A percentile compares a stretch with the other conserved stretches of the same genome.
Conservation (phyloP, 768 basidiomycete species). For the Steccherinum ochraceum region DNA sequence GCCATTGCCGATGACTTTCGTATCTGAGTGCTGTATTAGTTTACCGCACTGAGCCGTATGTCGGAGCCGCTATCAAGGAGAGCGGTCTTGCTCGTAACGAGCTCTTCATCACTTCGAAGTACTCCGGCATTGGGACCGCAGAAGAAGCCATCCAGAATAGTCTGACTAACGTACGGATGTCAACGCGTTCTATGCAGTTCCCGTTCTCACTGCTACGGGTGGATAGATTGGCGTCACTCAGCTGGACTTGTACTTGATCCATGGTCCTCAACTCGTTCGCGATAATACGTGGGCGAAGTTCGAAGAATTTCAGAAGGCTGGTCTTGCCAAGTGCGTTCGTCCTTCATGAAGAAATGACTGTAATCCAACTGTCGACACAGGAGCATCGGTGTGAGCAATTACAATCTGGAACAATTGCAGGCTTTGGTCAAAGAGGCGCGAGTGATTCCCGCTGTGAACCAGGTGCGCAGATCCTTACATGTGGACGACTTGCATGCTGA, state of each 20-base stretch:
- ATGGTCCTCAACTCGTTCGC: constrained; percentile 33
- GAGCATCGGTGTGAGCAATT: constrained; percentile 75
- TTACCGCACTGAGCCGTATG: constrained; percentile 31
- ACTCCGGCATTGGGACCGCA: constrained; percentile 29
- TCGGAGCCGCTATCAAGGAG: constrained; percentile 30
- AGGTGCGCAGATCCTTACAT: constrained; percentile 34
- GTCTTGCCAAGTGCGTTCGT: constrained; percentile 30
- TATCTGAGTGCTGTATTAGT: constrained; percentile 15
- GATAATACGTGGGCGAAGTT: constrained; percentile 49
- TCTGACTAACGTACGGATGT: constrained; percentile 37
- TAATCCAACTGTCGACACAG: constrained; percentile 30
- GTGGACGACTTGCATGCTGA: neutral
- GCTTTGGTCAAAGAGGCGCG: constrained; percentile 41
- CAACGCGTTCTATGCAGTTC: neutral
- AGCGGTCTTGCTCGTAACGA: constrained; percentile 29
- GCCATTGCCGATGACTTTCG: neutral
- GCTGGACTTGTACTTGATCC: constrained; percentile 70
- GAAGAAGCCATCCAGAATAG: constrained; percentile 39
- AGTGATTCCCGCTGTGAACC: constrained; percentile 64
- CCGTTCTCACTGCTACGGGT: neutral
- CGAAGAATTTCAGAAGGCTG: constrained; percentile 43
- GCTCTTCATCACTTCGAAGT: constrained; percentile 42
- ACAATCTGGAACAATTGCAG: constrained; percentile 45
- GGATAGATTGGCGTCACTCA: constrained; percentile 53
- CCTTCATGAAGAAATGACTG: no score